These are phyloP conservation scores for Phalaenopsis hybrid DNA, from an alignment of 116 monocot genomes.

Conservation along the genomic window DNA sequence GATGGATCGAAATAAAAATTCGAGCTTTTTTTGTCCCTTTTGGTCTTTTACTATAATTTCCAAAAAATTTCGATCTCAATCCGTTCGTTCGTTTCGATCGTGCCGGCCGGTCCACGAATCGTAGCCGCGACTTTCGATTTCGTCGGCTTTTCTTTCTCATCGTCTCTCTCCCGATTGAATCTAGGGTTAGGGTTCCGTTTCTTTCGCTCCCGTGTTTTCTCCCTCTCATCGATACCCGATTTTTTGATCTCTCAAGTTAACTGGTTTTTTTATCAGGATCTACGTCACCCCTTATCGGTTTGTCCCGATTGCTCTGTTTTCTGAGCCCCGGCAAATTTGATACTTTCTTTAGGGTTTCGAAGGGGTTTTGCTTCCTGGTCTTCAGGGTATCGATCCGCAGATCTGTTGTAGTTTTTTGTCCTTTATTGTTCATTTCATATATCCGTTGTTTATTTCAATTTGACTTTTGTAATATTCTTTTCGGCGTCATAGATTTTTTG, in stretches of 20 bases:
- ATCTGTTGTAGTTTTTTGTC: background rate
- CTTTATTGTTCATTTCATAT: background rate
- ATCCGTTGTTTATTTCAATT: slow-evolving; percentile 13
- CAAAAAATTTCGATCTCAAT: too few relatives aligned
- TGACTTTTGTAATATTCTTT: background rate
- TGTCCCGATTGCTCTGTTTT: background rate
- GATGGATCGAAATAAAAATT: too few relatives aligned
- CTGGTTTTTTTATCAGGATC: background rate
- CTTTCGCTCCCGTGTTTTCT: background rate
- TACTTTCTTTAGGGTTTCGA: background rate
- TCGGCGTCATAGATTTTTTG: background rate
- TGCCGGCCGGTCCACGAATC: slow-evolving; percentile 10
- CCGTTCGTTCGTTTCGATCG: background rate
- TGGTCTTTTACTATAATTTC: too few relatives aligned
- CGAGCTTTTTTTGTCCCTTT: too few relatives aligned
- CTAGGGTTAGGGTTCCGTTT: slow-evolving; percentile 40
- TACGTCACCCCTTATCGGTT: background rate
- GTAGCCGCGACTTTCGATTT: slow-evolving; percentile 2
- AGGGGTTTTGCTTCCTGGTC: background rate
- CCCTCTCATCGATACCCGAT: background rate
- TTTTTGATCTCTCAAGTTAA: background rate
- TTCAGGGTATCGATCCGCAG: background rate
- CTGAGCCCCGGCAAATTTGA: background rate
- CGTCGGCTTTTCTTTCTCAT: slow-evolving; percentile 8
- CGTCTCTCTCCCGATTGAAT: slow-evolving; percentile 8